Percentiles rank a stretch among this genome's conserved stretches.
These are phyloP conservation scores for Leishmania major DNA, from an alignment of 208 protist species.

Conservation along the genomic window DNA sequence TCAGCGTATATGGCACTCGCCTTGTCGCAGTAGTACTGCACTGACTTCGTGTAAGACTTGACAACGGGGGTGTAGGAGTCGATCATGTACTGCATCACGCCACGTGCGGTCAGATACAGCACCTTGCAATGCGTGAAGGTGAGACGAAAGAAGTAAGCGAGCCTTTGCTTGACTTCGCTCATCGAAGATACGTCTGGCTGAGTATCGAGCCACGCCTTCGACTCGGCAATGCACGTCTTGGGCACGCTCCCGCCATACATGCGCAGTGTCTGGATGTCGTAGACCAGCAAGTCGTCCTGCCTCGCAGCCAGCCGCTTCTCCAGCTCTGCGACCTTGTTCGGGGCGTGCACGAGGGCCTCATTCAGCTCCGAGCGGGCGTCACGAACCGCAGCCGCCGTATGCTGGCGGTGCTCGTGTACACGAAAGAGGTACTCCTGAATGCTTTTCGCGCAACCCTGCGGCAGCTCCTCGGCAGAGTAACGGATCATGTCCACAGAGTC, in stretches of 20 bases:
- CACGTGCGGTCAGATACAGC: slow-evolving; percentile 28
- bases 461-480: slow-evolving; percentile 22
- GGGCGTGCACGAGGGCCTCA: slow-evolving; percentile 40
- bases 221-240: slow-evolving; percentile 48
- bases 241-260: slow-evolving; percentile 42
- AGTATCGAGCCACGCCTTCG: slow-evolving; percentile 17
- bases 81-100: slow-evolving; percentile 33
- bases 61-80: slow-evolving; percentile 28
- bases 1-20: slow-evolving; percentile 27
- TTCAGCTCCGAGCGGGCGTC: slow-evolving; percentile 52
- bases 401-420: slow-evolving; percentile 33
- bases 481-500: slow-evolving; percentile 30
- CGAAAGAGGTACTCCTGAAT: slow-evolving; percentile 45
- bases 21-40: slow-evolving; percentile 22
- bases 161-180: slow-evolving; percentile 27
- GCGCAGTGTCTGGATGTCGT: slow-evolving; percentile 29
- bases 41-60: not conserved
- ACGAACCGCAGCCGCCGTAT: slow-evolving; percentile 12
- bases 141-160: slow-evolving; percentile 27
- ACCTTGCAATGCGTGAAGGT: slow-evolving; percentile 26
- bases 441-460: slow-evolving; percentile 30
- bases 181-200: slow-evolving; percentile 9
- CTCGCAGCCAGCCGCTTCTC: slow-evolving; percentile 21
- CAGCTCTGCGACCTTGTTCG: slow-evolving; percentile 15
- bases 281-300: slow-evolving; percentile 26